A percentile compares a stretch with the other conserved stretches of the same genome.
phyloP scores from a whole-genome alignment of 73 alveolate species.

The Tetrahymena borealis region DNA sequence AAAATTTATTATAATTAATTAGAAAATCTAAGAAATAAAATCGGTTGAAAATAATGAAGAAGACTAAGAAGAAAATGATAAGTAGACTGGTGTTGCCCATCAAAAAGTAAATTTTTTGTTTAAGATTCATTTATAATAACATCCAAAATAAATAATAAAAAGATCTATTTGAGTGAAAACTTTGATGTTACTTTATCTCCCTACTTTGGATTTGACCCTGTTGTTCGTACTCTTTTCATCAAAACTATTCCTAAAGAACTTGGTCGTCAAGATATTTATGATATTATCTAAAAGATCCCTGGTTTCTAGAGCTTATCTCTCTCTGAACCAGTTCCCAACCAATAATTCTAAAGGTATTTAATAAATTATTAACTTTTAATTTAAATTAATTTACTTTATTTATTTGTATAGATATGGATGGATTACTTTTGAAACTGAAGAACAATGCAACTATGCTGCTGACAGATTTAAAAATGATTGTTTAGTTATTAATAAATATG shows the following conservation, averaged over 20 bases:
- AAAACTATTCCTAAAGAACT: background rate
- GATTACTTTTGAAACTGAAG: background rate
- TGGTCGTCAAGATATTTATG: background rate
- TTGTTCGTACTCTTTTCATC: background rate
- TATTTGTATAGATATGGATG: background rate
- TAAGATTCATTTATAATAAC: background rate
- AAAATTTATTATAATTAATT: background rate
- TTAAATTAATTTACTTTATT: background rate
- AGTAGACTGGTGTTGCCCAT: background rate
- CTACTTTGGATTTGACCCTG: background rate
- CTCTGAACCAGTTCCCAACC: background rate
- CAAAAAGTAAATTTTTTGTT: background rate
- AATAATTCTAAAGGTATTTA: background rate
- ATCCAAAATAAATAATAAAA: background rate
- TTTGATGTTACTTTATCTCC: background rate
- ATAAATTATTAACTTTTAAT: background rate
- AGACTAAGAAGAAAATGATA: background rate
- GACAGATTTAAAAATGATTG: background rate
- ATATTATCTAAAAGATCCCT: background rate
- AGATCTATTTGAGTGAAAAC: background rate
- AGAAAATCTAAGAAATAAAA: background rate
- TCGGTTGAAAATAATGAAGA: background rate
- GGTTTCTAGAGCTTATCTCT: background rate
- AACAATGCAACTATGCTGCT: background rate
- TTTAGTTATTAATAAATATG: background rate